Conservation (phyloP, 164 flowering plant genomes). For the Berberis thunbergii region DNA sequence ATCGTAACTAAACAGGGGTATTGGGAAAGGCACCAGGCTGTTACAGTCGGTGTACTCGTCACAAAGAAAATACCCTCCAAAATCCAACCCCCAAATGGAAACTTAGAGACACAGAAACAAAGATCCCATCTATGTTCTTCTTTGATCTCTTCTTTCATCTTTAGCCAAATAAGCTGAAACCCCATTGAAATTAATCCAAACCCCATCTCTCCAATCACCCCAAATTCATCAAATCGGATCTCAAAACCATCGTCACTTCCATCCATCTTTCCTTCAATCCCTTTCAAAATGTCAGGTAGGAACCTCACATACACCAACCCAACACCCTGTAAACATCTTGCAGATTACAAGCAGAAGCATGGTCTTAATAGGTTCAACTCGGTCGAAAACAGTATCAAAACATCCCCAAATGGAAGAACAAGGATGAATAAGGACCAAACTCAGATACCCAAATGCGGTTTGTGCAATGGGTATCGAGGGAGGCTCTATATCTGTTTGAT, state of each 20-base stretch:
- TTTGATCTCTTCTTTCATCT: too few species aligned
- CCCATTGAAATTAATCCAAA: too few species aligned
- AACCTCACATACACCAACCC: slow-evolving; percentile 38
- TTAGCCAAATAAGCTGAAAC: too few species aligned
- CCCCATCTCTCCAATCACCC: too few species aligned
- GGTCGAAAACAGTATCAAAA: slow-evolving; percentile 40
- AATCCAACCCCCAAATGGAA: too few species aligned
- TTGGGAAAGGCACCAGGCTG: too few species aligned
- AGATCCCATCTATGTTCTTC: too few species aligned
- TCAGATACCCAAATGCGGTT: slow-evolving; percentile 53
- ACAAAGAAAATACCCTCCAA: too few species aligned
- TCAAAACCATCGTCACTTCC: neutral
- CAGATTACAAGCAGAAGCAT: slow-evolving; percentile 54
- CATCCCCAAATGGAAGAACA: slow-evolving; percentile 41
- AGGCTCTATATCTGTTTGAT: slow-evolving; percentile 60
- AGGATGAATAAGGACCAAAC: slow-evolving; percentile 20
- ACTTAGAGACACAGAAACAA: too few species aligned
- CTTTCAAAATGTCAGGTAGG: slow-evolving; percentile 27
- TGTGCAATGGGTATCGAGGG: slow-evolving; percentile 42
- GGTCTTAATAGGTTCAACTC: slow-evolving; percentile 43
- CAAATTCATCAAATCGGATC: neutral
- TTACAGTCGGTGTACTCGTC: too few species aligned
- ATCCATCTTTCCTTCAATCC: slow-evolving; percentile 5
- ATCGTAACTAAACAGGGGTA: too few species aligned
- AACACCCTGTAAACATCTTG: slow-evolving; percentile 64